These are phyloP conservation scores for Lachancea lanzarotensis DNA, from an alignment of 805 yeast genomes.

Conservation along the genomic window DNA sequence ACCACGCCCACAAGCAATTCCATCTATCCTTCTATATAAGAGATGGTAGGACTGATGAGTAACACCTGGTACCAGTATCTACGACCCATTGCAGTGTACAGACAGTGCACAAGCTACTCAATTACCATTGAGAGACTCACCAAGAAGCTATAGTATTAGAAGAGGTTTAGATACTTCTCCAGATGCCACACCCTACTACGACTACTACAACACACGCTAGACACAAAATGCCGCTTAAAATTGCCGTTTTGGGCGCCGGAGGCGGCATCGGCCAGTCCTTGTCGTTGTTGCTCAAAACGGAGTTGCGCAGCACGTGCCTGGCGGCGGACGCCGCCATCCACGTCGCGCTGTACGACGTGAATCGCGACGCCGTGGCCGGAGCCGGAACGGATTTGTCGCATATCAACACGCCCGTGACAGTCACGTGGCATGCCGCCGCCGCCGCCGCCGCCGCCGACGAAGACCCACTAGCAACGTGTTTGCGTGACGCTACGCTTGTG, in stretches of 20 bases:
- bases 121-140: too few species aligned
- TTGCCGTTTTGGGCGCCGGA: slow-evolving; percentile 84
- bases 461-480: slow-evolving; percentile 7
- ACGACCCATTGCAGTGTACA: too few species aligned
- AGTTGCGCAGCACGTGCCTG: slow-evolving; percentile 38
- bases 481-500: slow-evolving; percentile 20
- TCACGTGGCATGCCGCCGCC: slow-evolving; percentile 54
- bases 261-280: slow-evolving; percentile 95
- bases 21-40: too few species aligned
- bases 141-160: too few species aligned
- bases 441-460: slow-evolving; percentile 28
- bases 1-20: too few species aligned
- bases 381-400: slow-evolving; percentile 86
- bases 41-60: too few species aligned
- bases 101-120: too few species aligned
- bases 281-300: slow-evolving; percentile 68
- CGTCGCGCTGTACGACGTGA: slow-evolving; percentile 78
- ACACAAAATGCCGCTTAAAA: slow-evolving; percentile 42
- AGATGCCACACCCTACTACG: slow-evolving; percentile 23
- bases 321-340: slow-evolving; percentile 11
- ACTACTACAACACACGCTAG: neutral
- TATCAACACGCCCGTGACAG: slow-evolving; percentile 61
- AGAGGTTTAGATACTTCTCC: neutral
- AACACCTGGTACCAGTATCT: too few species aligned
- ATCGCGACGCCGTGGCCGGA: slow-evolving; percentile 55